These are phyloP conservation scores for Dothideomycetes sp. DNA, from an alignment of 2,329 filamentous ascomycete species.

Conservation along the genomic window DNA sequence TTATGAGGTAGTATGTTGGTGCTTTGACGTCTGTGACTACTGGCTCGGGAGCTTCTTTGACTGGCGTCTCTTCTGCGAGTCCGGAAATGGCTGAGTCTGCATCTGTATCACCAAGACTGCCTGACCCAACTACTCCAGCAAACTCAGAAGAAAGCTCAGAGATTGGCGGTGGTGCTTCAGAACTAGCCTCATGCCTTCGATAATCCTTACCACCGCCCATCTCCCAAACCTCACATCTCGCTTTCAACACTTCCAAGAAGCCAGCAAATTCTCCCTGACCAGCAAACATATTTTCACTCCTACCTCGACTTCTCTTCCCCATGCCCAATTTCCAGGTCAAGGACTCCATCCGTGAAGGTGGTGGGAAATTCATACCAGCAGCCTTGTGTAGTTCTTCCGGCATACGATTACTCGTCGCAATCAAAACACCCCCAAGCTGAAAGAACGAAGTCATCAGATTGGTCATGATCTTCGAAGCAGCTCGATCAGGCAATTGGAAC, in stretches of 20 bases:
- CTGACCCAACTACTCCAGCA: constrained; percentile 17
- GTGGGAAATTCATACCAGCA: constrained; percentile 58
- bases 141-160: constrained; percentile 5
- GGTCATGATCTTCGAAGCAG: constrained; percentile 68
- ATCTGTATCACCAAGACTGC: constrained; percentile 7
- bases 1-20: constrained; percentile 17
- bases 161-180: constrained; percentile 16
- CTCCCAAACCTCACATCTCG: constrained; percentile 74
- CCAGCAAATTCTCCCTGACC: constrained; percentile 63
- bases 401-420: constrained; percentile 76
- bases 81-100: constrained; percentile 2
- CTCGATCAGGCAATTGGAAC: constrained; percentile 73
- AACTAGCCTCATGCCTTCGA: constrained; percentile 47
- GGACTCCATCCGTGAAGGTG: constrained; percentile 43
- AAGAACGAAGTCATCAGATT: constrained; percentile 74
- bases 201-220: constrained; percentile 68
- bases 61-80: background rate
- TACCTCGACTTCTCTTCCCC: constrained; percentile 24
- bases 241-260: constrained; percentile 67
- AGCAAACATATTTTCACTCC: constrained; percentile 46
- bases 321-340: constrained; percentile 41
- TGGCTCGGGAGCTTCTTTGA: constrained; percentile 1
- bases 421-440: constrained; percentile 68
- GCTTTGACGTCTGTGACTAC: constrained; percentile 2
- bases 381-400: constrained; percentile 72